These are phyloP conservation scores for Kwoniella dendrophila DNA, from an alignment of 768 basidiomycete species.

Conservation along the genomic window DNA sequence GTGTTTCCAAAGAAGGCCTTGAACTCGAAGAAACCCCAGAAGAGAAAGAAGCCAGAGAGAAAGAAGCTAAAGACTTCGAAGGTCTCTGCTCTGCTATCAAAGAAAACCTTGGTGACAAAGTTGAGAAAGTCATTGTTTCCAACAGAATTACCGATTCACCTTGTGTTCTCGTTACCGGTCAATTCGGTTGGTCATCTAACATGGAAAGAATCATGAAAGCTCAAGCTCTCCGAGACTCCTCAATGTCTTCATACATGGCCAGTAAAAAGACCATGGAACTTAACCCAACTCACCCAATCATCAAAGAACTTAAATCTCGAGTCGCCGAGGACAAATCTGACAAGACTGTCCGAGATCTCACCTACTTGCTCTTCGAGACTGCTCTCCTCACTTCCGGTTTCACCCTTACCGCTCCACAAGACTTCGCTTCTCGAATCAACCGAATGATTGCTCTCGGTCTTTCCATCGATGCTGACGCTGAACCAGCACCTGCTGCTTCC, in stretches of 20 bases:
- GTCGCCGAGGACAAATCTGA: conserved; percentile 96
- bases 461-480: conserved; percentile 67
- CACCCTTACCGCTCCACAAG: conserved; percentile 90
- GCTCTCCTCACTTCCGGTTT: conserved; percentile 76
- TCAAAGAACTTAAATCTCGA: conserved; percentile 95
- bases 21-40: conserved; percentile 99
- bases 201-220: conserved; percentile 99
- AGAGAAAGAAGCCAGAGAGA: conserved; percentile 89
- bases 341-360: conserved; percentile 96
- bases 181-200: conserved; percentile 99
- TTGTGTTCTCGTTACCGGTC: conserved; percentile 95
- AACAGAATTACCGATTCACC: conserved; percentile 98
- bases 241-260: conserved; percentile 93
- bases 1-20: conserved; percentile 97
- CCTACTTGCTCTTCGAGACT: conserved; percentile 94
- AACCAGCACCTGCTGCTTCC: conserved; percentile 60
- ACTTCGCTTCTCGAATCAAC: conserved; percentile 94
- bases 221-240: conserved; percentile 65
- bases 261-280: conserved; percentile 97
- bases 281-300: conserved; percentile 86
- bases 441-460: conserved; percentile 82
- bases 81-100: conserved; percentile 94
- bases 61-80: conserved; percentile 76
- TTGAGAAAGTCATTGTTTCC: conserved; percentile 97
- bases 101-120: conserved; percentile 97